Evolutionary conservation across 768 basidiomycete species (phyloP), one percentile per base, ranked within the genome.

Genomic region (Floccularia luteovirens): DNA sequence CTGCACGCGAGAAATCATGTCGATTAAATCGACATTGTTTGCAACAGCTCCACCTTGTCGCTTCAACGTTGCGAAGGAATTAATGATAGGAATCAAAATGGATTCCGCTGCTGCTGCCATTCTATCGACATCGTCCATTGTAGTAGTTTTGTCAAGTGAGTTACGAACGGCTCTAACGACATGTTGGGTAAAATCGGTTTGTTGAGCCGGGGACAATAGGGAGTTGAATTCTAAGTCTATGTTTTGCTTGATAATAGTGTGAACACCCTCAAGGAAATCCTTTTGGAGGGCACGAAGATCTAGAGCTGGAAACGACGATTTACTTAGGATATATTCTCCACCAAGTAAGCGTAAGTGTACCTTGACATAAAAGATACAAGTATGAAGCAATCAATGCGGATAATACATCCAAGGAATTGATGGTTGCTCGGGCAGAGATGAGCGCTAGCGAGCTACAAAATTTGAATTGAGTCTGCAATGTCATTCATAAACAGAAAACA

Each of bases 201-300:
- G 58, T 36, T 67, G 53, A 1, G 57, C 41, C 1, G 51, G 17
- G 6, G 62, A 38, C 13, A 68, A 27, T 43, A 60, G 52, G n/a
- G 61, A 44, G 45, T 60, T 66, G 52, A 77, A 79, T 43, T 66
- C 55, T 11, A 58, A 46, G 1, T 50, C 41, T 27, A 85, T 56
- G 45, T 79, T 74, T 41, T 75, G 66, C 32, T 62, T 53, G 20
- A 79, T 57, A 39, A 82, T 72, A 1, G 49, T 47, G 27, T 63
- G 48, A 30, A 83, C 56, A 11, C 66, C 64, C 2, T 50, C 45
- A 24, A 67, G 54, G 56, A 90, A 76, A 46, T 85, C 81, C 36
- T 57, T 47, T 49, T 86, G 79, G 41, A 90, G 56, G 5, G 83
- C 77, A 34, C 90, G 85, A 25, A 89, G 63, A 58, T 92, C 90